Percentiles rank a stretch among this genome's conserved stretches.
Evolutionary conservation across 2,329 filamentous ascomycete species (phyloP).

Genomic region (Neonectria sp.): DNA sequence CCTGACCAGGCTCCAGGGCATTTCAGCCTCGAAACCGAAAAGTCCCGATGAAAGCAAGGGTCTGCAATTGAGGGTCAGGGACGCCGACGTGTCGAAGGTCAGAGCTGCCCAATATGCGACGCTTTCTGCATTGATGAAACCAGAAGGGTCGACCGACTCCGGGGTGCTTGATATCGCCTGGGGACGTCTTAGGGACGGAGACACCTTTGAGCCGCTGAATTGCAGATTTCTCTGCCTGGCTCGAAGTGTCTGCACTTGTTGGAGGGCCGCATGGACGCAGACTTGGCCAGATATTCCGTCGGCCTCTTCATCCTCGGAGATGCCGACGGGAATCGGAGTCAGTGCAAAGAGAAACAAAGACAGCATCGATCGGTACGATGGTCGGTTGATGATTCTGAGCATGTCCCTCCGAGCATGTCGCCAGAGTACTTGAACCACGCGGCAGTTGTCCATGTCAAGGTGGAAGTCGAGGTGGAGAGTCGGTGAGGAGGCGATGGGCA

Average conservation of each 20-base stretch:
- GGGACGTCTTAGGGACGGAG: conserved; percentile 41
- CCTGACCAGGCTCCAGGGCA: conserved; percentile 49
- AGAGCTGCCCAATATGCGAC: conserved; percentile 59
- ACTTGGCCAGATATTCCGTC: conserved; percentile 57
- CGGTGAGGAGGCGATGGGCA: conserved; percentile 43
- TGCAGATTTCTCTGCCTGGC: conserved; percentile 57
- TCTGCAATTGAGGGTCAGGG: conserved; percentile 57
- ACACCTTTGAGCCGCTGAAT: conserved; percentile 59
- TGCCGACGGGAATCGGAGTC: conserved; percentile 57
- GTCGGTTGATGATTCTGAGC: conserved; percentile 57
- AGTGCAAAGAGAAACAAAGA: conserved; percentile 57
- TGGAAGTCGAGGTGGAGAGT: background rate
- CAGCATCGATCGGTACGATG: conserved; percentile 59
- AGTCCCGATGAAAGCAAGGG: conserved; percentile 57
- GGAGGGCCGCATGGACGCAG: conserved; percentile 58
- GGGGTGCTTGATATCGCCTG: conserved; percentile 43
- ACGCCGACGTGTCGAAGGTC: conserved; percentile 59
- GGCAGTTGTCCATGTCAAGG: conserved; percentile 28
- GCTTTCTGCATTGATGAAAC: conserved; percentile 56
- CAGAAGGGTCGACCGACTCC: conserved; percentile 47
- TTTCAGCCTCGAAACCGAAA: conserved; percentile 50
- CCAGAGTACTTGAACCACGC: conserved; percentile 50
- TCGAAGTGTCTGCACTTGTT: conserved; percentile 58
- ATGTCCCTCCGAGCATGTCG: conserved; percentile 55
- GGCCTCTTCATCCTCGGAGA: conserved; percentile 58